phyloP scores from a whole-genome alignment of 345 rosid species.

The Eucalyptus fibrosa region DNA sequence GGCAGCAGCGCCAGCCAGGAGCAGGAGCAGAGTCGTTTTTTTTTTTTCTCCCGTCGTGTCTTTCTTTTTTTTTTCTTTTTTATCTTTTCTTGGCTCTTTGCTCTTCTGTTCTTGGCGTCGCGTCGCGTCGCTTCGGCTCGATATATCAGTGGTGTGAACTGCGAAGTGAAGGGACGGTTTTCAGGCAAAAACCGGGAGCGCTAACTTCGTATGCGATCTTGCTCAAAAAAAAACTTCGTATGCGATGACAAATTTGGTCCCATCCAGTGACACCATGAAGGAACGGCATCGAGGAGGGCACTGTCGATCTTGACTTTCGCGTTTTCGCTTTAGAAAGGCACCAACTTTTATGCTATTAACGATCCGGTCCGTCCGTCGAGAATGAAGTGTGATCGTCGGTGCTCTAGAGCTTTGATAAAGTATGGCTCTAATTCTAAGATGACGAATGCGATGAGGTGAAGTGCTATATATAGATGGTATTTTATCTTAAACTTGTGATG shows the following conservation, averaged over 20 bases:
- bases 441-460: too few relatives aligned
- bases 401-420: too few relatives aligned
- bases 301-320: not conserved
- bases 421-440: too few relatives aligned
- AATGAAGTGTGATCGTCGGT: too few relatives aligned
- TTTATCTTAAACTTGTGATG: too few relatives aligned
- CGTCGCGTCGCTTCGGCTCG: not conserved
- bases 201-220: not conserved
- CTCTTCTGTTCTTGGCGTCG: not conserved
- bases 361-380: too few relatives aligned
- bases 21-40: not conserved
- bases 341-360: not conserved
- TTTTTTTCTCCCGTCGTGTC: not conserved
- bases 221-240: too few relatives aligned
- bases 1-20: not conserved
- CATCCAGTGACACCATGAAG: not conserved
- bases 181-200: not conserved
- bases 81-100: not conserved
- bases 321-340: not conserved
- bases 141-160: not conserved
- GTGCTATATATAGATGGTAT: too few relatives aligned
- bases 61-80: not conserved
- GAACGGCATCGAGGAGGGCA: not conserved
- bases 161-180: not conserved
- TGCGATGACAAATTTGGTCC: not conserved